Evolutionary conservation across 257 asterid species (phyloP).

Genomic region (Cinchona pubescens): DNA sequence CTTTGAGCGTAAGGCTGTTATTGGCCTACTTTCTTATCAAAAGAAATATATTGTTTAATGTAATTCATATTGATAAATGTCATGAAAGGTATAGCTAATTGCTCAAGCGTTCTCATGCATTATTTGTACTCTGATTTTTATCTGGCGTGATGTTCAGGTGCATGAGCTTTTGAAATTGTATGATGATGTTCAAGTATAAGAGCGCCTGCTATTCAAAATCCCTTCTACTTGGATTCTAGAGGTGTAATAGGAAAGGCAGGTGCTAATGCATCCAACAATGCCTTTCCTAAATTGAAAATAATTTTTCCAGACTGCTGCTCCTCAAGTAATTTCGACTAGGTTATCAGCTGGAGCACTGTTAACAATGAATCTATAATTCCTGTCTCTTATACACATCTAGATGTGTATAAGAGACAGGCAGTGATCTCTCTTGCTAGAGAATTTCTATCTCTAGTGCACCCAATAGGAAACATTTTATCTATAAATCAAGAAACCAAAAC

Average conservation of each 20-base stretch:
- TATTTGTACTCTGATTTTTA: too few relatives aligned
- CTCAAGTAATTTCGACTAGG: constrained; percentile 1
- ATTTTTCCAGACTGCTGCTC: not conserved
- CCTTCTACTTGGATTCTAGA: constrained; percentile 99
- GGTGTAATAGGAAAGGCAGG: constrained; percentile 44
- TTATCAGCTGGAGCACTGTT: not conserved
- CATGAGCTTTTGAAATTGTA: constrained; percentile 75
- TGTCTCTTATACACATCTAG: too few relatives aligned
- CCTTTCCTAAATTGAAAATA: too few relatives aligned
- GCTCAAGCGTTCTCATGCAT: too few relatives aligned
- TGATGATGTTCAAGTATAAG: constrained; percentile 55
- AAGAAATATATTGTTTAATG: not conserved
- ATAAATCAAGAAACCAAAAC: not conserved
- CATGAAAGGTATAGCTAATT: too few relatives aligned
- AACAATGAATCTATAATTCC: too few relatives aligned
- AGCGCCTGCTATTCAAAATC: constrained; percentile 79
- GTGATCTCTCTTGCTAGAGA: not conserved
- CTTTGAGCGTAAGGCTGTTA: not conserved
- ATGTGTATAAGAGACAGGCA: too few relatives aligned
- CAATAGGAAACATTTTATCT: not conserved
- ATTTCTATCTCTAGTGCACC: not conserved
- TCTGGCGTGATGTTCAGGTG: constrained; percentile 45
- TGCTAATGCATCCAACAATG: too few relatives aligned
- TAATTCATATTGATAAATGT: not conserved
- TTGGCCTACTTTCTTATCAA: not conserved